Evolutionary conservation across 1,139 yeast genomes (phyloP).

Genomic region (Meyerozyma sp.): DNA sequence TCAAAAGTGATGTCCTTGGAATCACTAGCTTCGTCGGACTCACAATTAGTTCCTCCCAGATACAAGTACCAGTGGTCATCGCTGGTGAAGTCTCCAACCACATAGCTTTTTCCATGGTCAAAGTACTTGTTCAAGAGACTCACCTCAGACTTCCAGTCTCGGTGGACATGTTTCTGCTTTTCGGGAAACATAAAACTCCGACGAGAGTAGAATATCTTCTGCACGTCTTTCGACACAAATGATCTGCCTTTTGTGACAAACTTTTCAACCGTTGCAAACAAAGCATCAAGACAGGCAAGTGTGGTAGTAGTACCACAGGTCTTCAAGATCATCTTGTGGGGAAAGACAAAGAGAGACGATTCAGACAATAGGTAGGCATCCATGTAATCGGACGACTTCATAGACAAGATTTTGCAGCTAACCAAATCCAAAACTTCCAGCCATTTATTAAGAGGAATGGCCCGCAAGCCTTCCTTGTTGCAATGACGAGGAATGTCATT

Average conservation of each 20-base stretch:
- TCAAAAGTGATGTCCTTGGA: conserved; percentile 73
- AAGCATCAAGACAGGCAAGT: conserved; percentile 64
- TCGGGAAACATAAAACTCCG: conserved; percentile 92
- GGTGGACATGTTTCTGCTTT: conserved; percentile 75
- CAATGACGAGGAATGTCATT: conserved; percentile 31
- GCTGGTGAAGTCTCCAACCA: conserved; percentile 70
- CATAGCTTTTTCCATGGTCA: conserved; percentile 59
- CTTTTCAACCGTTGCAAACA: conserved; percentile 48
- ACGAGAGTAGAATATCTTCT: conserved; percentile 82
- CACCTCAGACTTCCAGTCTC: conserved; percentile 81
- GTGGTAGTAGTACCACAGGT: conserved; percentile 97
- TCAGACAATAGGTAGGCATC: conserved; percentile 89
- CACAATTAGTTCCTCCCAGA: conserved; percentile 42
- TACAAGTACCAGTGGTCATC: conserved; percentile 91
- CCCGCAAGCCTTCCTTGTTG: conserved; percentile 48
- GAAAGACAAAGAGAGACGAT: conserved; percentile 83
- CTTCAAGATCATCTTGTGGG: conserved; percentile 79
- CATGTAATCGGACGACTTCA: conserved; percentile 58
- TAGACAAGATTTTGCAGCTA: conserved; percentile 82
- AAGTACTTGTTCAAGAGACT: conserved; percentile 61
- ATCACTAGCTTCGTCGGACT: conserved; percentile 12
- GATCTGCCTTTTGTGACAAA: conserved; percentile 26
- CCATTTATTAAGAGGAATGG: conserved; percentile 66
- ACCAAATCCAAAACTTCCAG: conserved; percentile 72
- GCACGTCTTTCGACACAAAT: conserved; percentile 34